Conservation (phyloP, 371 early-diverging fungal species). For the Mucor mucedo region DNA sequence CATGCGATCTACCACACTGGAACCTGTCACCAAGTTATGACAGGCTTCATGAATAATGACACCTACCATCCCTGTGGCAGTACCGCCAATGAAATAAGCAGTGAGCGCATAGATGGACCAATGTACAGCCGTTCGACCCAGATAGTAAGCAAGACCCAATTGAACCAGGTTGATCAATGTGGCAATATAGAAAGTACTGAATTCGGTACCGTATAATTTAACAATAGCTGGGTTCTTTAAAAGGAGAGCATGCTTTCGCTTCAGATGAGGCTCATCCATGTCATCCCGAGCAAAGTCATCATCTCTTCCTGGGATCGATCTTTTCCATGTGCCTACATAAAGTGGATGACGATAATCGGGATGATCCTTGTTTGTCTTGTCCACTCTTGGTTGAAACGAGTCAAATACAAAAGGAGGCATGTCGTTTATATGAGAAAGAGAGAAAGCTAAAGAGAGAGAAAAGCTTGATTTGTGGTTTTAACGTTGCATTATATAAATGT, state of each 20-base stretch:
- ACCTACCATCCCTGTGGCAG: constrained; percentile 76
- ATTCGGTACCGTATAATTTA: constrained; percentile 83
- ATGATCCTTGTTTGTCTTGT: constrained; percentile 23
- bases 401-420: constrained; percentile 44
- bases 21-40: constrained; percentile 79
- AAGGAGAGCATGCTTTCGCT: constrained; percentile 87
- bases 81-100: constrained; percentile 86
- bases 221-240: constrained; percentile 85
- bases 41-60: constrained; percentile 91
- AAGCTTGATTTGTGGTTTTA: background rate
- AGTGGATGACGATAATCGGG: constrained; percentile 80
- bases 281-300: constrained; percentile 82
- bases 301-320: constrained; percentile 79
- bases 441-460: constrained; percentile 8
- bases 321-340: constrained; percentile 85
- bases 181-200: constrained; percentile 75
- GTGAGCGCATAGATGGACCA: constrained; percentile 58
- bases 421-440: background rate
- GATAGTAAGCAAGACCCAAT: constrained; percentile 76
- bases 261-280: constrained; percentile 94
- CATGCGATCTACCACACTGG: constrained; percentile 75
- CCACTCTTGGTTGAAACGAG: constrained; percentile 15
- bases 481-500: background rate
- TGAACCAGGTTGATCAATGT: constrained; percentile 74
- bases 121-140: constrained; percentile 70